These are phyloP conservation scores for Aureobasidium sp. DNA, from an alignment of 2,329 filamentous ascomycete genomes.

Conservation along the genomic window DNA sequence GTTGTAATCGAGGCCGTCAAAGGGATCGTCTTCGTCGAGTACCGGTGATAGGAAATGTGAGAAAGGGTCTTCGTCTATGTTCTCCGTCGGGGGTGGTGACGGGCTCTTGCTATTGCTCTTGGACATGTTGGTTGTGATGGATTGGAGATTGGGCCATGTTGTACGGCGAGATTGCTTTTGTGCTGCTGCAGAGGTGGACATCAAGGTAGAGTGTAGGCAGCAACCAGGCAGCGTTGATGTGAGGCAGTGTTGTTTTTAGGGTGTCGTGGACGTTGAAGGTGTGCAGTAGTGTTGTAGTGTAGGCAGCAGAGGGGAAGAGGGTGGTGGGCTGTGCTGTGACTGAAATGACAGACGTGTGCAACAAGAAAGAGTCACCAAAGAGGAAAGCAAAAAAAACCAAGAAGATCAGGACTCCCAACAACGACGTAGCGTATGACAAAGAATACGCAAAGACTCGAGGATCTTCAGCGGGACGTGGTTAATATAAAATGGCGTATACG, in stretches of 20 bases:
- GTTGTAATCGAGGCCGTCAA: slow-evolving; percentile 27
- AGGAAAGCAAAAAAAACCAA: background rate
- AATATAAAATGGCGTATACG: slow-evolving; percentile 10
- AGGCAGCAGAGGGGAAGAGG: background rate
- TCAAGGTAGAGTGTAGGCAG: slow-evolving; percentile 10
- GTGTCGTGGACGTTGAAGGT: slow-evolving; percentile 1
- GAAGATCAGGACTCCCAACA: slow-evolving; percentile 3
- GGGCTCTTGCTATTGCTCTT: slow-evolving; percentile 8
- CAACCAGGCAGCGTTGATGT: slow-evolving; percentile 1
- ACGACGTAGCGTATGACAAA: slow-evolving; percentile 2
- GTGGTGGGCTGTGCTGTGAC: slow-evolving; percentile 10
- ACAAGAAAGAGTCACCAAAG: background rate
- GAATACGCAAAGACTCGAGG: background rate
- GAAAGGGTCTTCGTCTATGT: slow-evolving; percentile 36
- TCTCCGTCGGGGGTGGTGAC: slow-evolving; percentile 16
- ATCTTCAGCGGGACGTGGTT: background rate
- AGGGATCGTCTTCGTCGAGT: slow-evolving; percentile 33
- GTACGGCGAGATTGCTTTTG: slow-evolving; percentile 14
- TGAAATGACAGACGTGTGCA: slow-evolving; percentile 9
- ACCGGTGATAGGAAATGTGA: slow-evolving; percentile 35
- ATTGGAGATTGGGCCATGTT: slow-evolving; percentile 16
- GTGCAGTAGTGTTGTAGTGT: background rate
- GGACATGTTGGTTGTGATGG: slow-evolving; percentile 12
- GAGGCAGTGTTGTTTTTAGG: background rate
- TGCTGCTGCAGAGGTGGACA: slow-evolving; percentile 14